Evolutionary conservation across 2,329 filamentous ascomycete species (phyloP).

Genomic region (Alternaria viburni): DNA sequence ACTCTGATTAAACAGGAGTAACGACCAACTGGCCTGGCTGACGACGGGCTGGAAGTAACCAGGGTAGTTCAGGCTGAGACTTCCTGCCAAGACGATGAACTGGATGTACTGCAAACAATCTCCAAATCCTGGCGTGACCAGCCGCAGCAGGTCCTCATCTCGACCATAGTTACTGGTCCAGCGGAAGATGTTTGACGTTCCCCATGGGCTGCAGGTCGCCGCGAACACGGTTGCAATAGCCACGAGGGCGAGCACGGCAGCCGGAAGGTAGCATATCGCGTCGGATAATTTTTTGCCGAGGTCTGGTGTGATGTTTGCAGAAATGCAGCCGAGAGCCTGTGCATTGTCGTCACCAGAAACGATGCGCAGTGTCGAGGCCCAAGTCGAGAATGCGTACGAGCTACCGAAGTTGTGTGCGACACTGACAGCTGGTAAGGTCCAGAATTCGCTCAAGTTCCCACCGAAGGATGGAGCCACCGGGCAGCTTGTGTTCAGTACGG

Average conservation of each 20-base stretch:
- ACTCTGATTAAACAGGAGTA: constrained; percentile 91
- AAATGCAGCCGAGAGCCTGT: constrained; percentile 78
- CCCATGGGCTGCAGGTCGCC: constrained; percentile 91
- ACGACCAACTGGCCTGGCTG: constrained; percentile 86
- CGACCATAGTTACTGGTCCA: constrained; percentile 99
- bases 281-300: constrained; percentile 72
- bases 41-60: constrained; percentile 93
- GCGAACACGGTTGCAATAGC: constrained; percentile 83
- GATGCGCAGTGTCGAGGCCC: constrained; percentile 75
- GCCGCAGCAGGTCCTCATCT: constrained; percentile 85
- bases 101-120: constrained; percentile 98
- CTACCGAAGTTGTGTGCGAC: constrained; percentile 77
- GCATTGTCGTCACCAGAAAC: constrained; percentile 72
- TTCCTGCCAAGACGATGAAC: constrained; percentile 87
- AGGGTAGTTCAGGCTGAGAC: constrained; percentile 84
- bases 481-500: constrained; percentile 61
- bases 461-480: constrained; percentile 78
- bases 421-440: constrained; percentile 72
- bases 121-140: constrained; percentile 94
- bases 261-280: constrained; percentile 76
- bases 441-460: constrained; percentile 59
- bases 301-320: constrained; percentile 81
- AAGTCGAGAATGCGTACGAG: constrained; percentile 85
- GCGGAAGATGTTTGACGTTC: constrained; percentile 84
- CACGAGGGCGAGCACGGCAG: constrained; percentile 78